Evolutionary conservation across 2,329 filamentous ascomycete genomes (phyloP).

Genomic region (Arthrocladium fulminans): DNA sequence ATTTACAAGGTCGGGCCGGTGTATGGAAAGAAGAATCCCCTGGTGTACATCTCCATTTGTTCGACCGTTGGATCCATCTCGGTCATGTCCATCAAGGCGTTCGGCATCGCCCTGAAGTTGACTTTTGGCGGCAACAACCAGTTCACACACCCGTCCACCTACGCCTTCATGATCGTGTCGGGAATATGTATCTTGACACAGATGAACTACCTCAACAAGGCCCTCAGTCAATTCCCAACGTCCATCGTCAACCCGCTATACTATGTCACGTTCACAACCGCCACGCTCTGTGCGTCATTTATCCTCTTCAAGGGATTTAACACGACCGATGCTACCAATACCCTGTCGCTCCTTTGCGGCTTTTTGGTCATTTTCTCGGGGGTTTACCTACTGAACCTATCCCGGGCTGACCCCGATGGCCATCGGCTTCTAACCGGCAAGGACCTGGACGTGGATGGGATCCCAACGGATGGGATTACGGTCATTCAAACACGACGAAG

Average conservation of each 20-base stretch:
- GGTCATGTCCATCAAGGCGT: conserved; percentile 98
- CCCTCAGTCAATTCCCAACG: conserved; percentile 88
- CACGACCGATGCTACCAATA: conserved; percentile 83
- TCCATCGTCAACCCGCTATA: conserved; percentile 96
- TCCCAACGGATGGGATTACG: conserved; percentile 84
- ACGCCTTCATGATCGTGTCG: conserved; percentile 92
- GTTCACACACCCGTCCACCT: conserved; percentile 88
- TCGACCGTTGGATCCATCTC: conserved; percentile 94
- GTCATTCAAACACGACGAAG: conserved; percentile 82
- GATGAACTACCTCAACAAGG: conserved; percentile 99
- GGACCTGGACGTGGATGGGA: conserved; percentile 55
- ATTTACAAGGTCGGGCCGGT: conserved; percentile 87
- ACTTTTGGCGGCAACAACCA: conserved; percentile 91
- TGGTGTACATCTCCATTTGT: conserved; percentile 96
- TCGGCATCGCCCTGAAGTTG: conserved; percentile 93
- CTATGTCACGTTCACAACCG: conserved; percentile 95
- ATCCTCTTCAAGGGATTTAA: conserved; percentile 96
- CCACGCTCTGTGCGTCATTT: conserved; percentile 86
- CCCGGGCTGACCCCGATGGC: conserved; percentile 79
- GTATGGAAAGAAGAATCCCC: conserved; percentile 88
- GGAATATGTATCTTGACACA: conserved; percentile 91
- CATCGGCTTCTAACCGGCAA: conserved; percentile 54
- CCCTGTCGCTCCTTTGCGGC: conserved; percentile 80
- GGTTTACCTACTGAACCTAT: conserved; percentile 94
- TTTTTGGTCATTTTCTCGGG: conserved; percentile 93